Conservation (phyloP, 306 rosid genomes). For the Cicer bijugum region DNA sequence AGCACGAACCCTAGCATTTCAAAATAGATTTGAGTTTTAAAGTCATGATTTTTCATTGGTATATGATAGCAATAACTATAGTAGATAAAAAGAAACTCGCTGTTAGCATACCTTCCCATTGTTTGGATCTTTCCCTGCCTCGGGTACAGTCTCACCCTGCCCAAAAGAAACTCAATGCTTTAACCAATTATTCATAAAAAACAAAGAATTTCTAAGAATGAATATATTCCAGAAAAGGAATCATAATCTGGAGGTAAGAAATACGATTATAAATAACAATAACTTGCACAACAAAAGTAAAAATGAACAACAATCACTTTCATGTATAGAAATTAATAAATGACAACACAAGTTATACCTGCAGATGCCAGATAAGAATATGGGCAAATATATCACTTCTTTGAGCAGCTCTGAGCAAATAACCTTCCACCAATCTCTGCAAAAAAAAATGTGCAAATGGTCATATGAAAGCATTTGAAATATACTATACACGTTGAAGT, state of each 20-base stretch:
- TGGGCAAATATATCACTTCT: slow-evolving; percentile 96
- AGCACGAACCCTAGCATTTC: slow-evolving; percentile 15
- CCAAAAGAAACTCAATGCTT: slow-evolving; percentile 47
- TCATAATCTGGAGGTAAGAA: slow-evolving; percentile 25
- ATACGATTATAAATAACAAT: slow-evolving; percentile 11
- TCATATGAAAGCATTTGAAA: slow-evolving; percentile 26
- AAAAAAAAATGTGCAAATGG: slow-evolving; percentile 45
- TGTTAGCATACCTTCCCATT: slow-evolving; percentile 70
- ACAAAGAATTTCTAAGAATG: slow-evolving; percentile 15
- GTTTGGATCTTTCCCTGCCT: slow-evolving; percentile 68
- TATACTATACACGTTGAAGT: slow-evolving; percentile 9
- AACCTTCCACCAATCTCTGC: slow-evolving; percentile 94
- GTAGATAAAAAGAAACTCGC: slow-evolving; percentile 23
- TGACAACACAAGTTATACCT: slow-evolving; percentile 56
- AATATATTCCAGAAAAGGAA: slow-evolving; percentile 25
- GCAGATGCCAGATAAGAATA: slow-evolving; percentile 95
- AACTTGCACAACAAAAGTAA: slow-evolving; percentile 14
- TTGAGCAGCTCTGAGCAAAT: slow-evolving; percentile 94
- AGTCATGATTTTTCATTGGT: slow-evolving; percentile 29
- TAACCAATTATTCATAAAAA: slow-evolving; percentile 37
- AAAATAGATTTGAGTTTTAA: slow-evolving; percentile 17
- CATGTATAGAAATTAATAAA: not conserved
- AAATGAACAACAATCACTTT: slow-evolving; percentile 21
- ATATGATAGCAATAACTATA: slow-evolving; percentile 25
- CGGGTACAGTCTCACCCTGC: slow-evolving; percentile 90